Evolutionary conservation across 306 rosid species (phyloP), one percentile per base, ranked within the genome.

Genomic region (Cyamopsis tetragonoloba): DNA sequence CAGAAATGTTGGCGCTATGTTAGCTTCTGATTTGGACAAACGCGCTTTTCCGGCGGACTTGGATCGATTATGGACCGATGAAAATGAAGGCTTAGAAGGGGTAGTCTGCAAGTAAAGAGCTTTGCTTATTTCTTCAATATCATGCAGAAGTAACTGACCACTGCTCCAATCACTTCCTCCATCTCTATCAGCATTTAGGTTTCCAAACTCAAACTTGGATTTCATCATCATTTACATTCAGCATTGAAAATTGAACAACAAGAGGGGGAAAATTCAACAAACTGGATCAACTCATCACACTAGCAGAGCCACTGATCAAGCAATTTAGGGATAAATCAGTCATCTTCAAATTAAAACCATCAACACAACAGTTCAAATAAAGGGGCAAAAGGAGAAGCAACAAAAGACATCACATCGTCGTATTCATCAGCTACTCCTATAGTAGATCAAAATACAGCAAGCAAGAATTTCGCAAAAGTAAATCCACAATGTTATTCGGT

Each of bases 61-160:
- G 69, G 87, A 83, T 65, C 82, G 61, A 23, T 20, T 55, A 57
- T 42, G 56, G 12, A 64, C 15, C 0, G 74, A 22, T 5, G 74
- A 62, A 1, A 73, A 17, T 23, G 80, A 68, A 39, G 72, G 57
- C 38, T 84, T 84, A 14, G 70, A 42, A 39, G 88, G 78, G 77
- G 76, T 9, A 57, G 68, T 73, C 41, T 63, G 68, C 79, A 85
- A 79, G 79, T 86, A 84, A 31, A 91, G 87, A 13, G 95, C 97
- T 79, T 71, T 88, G 76, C 92, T 88, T 71, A 91, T 84, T 75
- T 89, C 92, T 73, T 88, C 82, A 77, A 88, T 79, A 54, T 91
- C 97, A 70, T 49, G 82, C 76, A 88, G 68, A 75, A 91, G 55
- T 72, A 88, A 59, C 31, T 64, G 23, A 35, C 77, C 73, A 37